These are phyloP conservation scores for Blastobotrys persicus DNA, from an alignment of 1,139 yeast genomes.

Conservation along the genomic window DNA sequence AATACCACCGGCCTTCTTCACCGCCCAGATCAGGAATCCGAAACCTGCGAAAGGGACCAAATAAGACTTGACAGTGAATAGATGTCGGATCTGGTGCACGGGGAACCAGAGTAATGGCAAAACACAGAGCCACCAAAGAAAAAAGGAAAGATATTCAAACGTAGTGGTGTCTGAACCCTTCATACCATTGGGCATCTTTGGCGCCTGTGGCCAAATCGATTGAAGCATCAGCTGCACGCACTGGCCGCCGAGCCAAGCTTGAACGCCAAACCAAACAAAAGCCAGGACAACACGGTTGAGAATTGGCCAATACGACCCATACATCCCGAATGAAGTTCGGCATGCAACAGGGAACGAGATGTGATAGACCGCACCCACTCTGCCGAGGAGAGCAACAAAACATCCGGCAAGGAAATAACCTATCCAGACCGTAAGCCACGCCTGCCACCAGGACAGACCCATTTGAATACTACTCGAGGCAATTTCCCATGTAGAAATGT, in stretches of 20 bases:
- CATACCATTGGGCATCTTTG: slow-evolving; percentile 45
- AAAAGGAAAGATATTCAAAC: slow-evolving; percentile 67
- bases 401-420: slow-evolving; percentile 37
- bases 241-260: slow-evolving; percentile 78
- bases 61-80: slow-evolving; percentile 75
- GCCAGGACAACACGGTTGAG: slow-evolving; percentile 59
- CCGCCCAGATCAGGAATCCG: slow-evolving; percentile 76
- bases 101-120: slow-evolving; percentile 78
- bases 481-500: slow-evolving; percentile 87
- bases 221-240: slow-evolving; percentile 59
- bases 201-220: slow-evolving; percentile 45
- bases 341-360: slow-evolving; percentile 41
- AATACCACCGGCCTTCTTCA: slow-evolving; percentile 69
- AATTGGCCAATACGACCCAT: slow-evolving; percentile 41
- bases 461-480: slow-evolving; percentile 76
- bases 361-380: slow-evolving; percentile 41
- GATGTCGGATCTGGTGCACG: slow-evolving; percentile 76
- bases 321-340: slow-evolving; percentile 40
- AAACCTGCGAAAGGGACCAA: slow-evolving; percentile 79
- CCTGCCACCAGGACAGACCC: slow-evolving; percentile 86
- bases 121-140: slow-evolving; percentile 73
- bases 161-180: slow-evolving; percentile 56
- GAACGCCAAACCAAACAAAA: slow-evolving; percentile 82
- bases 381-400: slow-evolving; percentile 36
- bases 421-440: slow-evolving; percentile 79